Conservation (phyloP, 805 yeast species). For the Saturnispora saitoi region DNA sequence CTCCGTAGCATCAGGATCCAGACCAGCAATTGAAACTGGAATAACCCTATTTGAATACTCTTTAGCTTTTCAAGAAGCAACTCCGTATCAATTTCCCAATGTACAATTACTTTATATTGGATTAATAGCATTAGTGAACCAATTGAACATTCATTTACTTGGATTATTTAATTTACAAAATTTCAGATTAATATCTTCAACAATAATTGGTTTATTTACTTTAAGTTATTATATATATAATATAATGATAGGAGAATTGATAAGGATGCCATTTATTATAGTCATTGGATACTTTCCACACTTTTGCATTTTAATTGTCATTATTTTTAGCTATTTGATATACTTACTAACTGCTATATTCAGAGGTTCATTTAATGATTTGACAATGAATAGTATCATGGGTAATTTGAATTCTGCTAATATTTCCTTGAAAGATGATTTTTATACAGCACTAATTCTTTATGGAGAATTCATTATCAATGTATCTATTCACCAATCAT, state of each 20-base stretch:
- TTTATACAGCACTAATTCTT: constrained; percentile 51
- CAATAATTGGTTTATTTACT: constrained; percentile 47
- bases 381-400: constrained; percentile 23
- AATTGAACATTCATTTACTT: constrained; percentile 53
- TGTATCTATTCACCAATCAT: constrained; percentile 60
- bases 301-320: constrained; percentile 42
- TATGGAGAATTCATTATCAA: constrained; percentile 56
- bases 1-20: constrained; percentile 45
- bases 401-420: constrained; percentile 27
- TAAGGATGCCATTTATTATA: constrained; percentile 46
- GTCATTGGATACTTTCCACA: constrained; percentile 62
- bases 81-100: constrained; percentile 41
- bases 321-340: constrained; percentile 42
- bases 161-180: constrained; percentile 45
- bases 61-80: constrained; percentile 66
- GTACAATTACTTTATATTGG: constrained; percentile 44
- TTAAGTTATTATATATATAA: constrained; percentile 39
- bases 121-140: constrained; percentile 49
- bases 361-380: constrained; percentile 36
- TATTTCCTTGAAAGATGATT: constrained; percentile 48
- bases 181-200: constrained; percentile 56
- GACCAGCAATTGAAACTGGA: constrained; percentile 57
- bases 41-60: constrained; percentile 70
- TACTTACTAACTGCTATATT: constrained; percentile 51
- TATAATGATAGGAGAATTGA: constrained; percentile 33